phyloP scores from a whole-genome alignment of 345 rosid species.

The Carallia brachiata region DNA sequence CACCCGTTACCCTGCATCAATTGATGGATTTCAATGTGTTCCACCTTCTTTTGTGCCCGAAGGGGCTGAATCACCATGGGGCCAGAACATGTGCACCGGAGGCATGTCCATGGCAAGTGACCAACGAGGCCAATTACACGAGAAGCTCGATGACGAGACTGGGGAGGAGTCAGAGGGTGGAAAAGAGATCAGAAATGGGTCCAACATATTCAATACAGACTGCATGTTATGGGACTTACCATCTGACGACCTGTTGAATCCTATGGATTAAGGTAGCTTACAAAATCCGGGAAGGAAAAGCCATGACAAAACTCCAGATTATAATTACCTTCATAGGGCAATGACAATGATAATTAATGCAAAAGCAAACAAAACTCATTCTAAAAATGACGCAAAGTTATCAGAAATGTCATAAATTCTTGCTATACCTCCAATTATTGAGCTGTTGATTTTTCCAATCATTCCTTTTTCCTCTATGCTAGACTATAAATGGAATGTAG shows the following conservation, averaged over 20 bases:
- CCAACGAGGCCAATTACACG: slow-evolving; percentile 35
- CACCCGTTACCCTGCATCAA: slow-evolving; percentile 29
- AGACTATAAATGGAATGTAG: slow-evolving; percentile 10
- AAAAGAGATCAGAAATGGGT: slow-evolving; percentile 43
- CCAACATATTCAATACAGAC: slow-evolving; percentile 63
- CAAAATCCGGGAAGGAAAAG: neutral
- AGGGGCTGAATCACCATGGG: slow-evolving; percentile 59
- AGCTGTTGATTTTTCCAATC: neutral
- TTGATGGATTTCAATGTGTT: slow-evolving; percentile 42
- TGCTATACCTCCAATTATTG: slow-evolving; percentile 11
- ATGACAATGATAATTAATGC: slow-evolving; percentile 6
- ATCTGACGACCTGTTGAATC: slow-evolving; percentile 69
- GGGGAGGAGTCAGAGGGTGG: slow-evolving; percentile 52
- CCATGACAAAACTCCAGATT: slow-evolving; percentile 8
- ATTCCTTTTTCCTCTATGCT: slow-evolving; percentile 21
- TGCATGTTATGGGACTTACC: slow-evolving; percentile 84
- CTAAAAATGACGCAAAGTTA: neutral
- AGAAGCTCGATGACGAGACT: slow-evolving; percentile 42
- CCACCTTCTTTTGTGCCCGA: slow-evolving; percentile 43
- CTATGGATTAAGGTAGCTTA: slow-evolving; percentile 39
- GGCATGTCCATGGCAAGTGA: slow-evolving; percentile 51
- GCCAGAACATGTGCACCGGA: slow-evolving; percentile 50
- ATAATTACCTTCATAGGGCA: neutral
- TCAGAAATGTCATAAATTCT: slow-evolving; percentile 5
- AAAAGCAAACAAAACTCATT: neutral